Percentiles rank a stretch among this genome's conserved stretches.
phyloP scores from a whole-genome alignment of 2,329 filamentous ascomycete species.

The Tolypocladium cylindrosporum region DNA sequence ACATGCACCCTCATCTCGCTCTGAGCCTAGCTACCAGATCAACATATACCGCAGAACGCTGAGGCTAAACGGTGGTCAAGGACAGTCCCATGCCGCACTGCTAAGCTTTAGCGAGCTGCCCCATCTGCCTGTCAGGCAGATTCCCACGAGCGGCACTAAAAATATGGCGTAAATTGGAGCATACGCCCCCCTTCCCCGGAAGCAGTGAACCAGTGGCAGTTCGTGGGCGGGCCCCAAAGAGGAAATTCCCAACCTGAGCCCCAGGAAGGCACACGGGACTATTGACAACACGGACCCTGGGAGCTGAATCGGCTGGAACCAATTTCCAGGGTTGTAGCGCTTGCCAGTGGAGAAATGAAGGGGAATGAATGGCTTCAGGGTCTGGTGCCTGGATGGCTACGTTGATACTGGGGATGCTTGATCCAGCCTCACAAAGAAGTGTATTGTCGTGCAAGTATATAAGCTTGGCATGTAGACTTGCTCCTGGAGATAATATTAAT shows the following conservation, averaged over 20 bases:
- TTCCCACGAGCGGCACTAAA: neutral
- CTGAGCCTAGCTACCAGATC: too few species aligned
- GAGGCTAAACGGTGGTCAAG: neutral
- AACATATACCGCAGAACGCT: neutral
- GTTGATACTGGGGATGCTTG: neutral
- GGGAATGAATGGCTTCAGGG: neutral
- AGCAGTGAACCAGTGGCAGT: neutral
- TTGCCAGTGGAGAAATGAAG: neutral
- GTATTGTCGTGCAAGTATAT: neutral
- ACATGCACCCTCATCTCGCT: neutral
- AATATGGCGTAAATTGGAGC: neutral
- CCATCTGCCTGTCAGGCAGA: neutral
- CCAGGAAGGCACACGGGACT: neutral
- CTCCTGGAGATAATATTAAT: neutral
- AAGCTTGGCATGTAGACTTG: neutral
- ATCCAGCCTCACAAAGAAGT: neutral
- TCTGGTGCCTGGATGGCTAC: neutral
- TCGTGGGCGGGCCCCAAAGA: neutral
- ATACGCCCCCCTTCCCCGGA: neutral
- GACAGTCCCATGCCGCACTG: neutral
- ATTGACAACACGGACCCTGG: neutral
- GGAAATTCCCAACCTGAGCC: neutral
- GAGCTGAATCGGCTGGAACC: neutral
- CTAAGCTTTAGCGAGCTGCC: neutral
- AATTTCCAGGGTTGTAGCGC: neutral